Evolutionary conservation across 2,329 filamentous ascomycete species (phyloP).

Genomic region (Dryadomyces quercivorus): DNA sequence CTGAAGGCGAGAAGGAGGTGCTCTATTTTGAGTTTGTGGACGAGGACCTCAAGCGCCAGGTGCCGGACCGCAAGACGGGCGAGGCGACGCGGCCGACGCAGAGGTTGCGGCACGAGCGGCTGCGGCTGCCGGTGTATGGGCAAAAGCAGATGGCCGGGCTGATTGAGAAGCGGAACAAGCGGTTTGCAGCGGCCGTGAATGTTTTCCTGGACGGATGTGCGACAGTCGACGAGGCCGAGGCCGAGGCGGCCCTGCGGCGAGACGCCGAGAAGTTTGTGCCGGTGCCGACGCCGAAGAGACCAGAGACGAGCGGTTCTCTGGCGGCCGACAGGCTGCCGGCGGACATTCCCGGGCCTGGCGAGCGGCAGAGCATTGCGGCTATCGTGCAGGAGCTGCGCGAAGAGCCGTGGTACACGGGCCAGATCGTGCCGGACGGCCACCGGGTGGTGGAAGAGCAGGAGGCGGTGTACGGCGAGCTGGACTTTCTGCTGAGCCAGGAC

Average conservation of each 20-base stretch:
- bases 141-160: constrained; percentile 83
- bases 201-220: constrained; percentile 64
- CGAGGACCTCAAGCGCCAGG: constrained; percentile 75
- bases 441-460: constrained; percentile 80
- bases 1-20: constrained; percentile 40
- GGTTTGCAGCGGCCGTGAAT: constrained; percentile 69
- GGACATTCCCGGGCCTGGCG: constrained; percentile 64
- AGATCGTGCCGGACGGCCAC: constrained; percentile 89
- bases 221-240: constrained; percentile 25
- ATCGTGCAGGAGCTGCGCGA: constrained; percentile 77
- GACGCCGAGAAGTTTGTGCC: constrained; percentile 53
- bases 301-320: not conserved
- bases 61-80: constrained; percentile 58
- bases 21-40: constrained; percentile 89
- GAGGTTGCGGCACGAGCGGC: constrained; percentile 60
- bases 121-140: constrained; percentile 87
- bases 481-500: constrained; percentile 77
- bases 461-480: constrained; percentile 68
- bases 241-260: constrained; percentile 41
- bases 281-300: constrained; percentile 20
- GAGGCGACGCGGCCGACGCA: constrained; percentile 56
- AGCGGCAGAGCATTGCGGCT: constrained; percentile 68
- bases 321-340: not conserved
- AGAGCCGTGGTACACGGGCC: constrained; percentile 77
- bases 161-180: constrained; percentile 80